Conservation (phyloP, 2,329 filamentous ascomycete genomes). For the Fusarium hostae region DNA sequence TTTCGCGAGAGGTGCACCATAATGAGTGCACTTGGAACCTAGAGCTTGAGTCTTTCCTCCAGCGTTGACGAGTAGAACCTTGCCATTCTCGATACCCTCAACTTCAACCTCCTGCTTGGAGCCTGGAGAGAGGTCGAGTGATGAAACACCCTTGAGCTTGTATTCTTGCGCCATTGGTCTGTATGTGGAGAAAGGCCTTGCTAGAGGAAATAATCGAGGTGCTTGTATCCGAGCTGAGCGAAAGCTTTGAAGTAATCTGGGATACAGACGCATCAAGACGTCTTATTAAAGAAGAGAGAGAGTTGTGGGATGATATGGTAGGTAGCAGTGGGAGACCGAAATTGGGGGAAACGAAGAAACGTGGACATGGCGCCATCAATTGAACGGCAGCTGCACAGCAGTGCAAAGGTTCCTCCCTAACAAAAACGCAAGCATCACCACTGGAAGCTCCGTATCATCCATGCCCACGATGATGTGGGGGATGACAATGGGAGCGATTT, state of each 20-base stretch:
- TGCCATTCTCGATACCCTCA: slow-evolving; percentile 86
- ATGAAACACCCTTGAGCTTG: slow-evolving; percentile 80
- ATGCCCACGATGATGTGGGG: slow-evolving; percentile 41
- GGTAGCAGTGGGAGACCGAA: slow-evolving; percentile 6
- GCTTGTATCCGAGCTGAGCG: slow-evolving; percentile 16
- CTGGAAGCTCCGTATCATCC: slow-evolving; percentile 29
- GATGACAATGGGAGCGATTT: slow-evolving; percentile 41
- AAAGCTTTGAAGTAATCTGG: slow-evolving; percentile 30
- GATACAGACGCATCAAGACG: slow-evolving; percentile 32
- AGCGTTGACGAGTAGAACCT: slow-evolving; percentile 86
- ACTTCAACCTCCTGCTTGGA: slow-evolving; percentile 92
- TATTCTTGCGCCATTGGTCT: slow-evolving; percentile 66
- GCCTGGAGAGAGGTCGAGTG: slow-evolving; percentile 78
- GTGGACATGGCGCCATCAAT: slow-evolving; percentile 28
- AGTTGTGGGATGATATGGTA: background rate
- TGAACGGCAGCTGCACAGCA: background rate
- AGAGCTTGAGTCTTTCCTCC: slow-evolving; percentile 81
- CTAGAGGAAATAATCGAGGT: slow-evolving; percentile 15
- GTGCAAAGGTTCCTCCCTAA: background rate
- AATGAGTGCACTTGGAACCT: slow-evolving; percentile 88
- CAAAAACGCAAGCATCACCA: slow-evolving; percentile 31
- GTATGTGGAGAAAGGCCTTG: slow-evolving; percentile 42
- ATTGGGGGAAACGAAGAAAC: slow-evolving; percentile 19
- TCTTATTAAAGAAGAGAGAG: slow-evolving; percentile 4
- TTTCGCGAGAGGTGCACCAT: slow-evolving; percentile 88